Evolutionary conservation across 2,329 filamentous ascomycete species (phyloP), one percentile per base, ranked within the genome.

Genomic region (Byssothecium circinans): DNA sequence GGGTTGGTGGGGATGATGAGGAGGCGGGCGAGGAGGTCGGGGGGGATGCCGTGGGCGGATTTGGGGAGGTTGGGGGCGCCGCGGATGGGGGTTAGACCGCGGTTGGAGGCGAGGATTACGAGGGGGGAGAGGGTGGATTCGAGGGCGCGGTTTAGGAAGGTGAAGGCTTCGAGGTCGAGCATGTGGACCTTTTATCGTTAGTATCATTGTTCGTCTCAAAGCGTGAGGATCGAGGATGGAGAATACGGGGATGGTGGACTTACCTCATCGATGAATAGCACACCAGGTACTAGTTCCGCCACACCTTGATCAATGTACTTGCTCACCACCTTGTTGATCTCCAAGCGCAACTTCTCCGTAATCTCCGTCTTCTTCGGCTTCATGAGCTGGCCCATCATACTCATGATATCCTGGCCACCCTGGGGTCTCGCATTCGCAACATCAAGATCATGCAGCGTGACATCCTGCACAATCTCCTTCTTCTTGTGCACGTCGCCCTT

Each of bases 171-270:
- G 61, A 99, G 88, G 72, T 99, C 94, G 62, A 99, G 90, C 94
- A 99, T 99, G 78, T 99, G 92, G 51, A 95, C 92, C 91, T 95
- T n/a, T n/a, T n/a, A n/a, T n/a, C n/a, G n/a, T n/a, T n/a, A n/a
- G n/a, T n/a, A n/a, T n/a, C n/a, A n/a, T n/a, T n/a, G n/a, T n/a
- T n/a, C n/a, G n/a, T n/a, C n/a, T n/a, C n/a, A n/a, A n/a, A n/a
- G n/a, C n/a, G n/a, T n/a, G n/a, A n/a, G n/a, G n/a, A n/a, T n/a
- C n/a, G n/a, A n/a, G n/a, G n/a, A n/a, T n/a, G n/a, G n/a, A n/a
- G n/a, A n/a, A n/a, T n/a, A n/a, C n/a, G n/a, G n/a, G n/a, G n/a
- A n/a, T n/a, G n/a, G n/a, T n/a, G n/a, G n/a, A 55, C 73, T 54
- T 82, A 94, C 91, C 83, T 99, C 94, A 66, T 99, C 94, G 62